Evolutionary conservation across 108 stramenopile species (phyloP).

Genomic region (Phaeodactylum tricornutum): DNA sequence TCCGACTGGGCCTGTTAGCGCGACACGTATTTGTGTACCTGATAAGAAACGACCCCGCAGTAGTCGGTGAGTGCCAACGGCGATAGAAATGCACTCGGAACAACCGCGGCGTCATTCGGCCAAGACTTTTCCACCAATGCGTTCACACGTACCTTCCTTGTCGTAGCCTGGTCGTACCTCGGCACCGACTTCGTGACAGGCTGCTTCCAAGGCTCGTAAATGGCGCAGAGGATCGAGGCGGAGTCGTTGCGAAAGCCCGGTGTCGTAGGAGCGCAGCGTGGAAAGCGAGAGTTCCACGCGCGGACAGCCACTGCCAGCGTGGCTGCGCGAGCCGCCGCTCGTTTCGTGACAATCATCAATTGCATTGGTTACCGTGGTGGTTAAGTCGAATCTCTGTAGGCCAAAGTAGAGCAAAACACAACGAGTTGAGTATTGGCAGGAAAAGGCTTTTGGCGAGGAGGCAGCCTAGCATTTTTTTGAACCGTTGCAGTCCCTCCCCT

Average conservation of each 20-base stretch:
- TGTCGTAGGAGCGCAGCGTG: slow-evolving; percentile 15
- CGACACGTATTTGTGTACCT: slow-evolving; percentile 52
- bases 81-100: too few species aligned
- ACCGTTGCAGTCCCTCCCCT: too few species aligned
- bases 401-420: too few species aligned
- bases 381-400: too few species aligned
- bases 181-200: slow-evolving; percentile 59
- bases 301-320: background rate
- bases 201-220: slow-evolving; percentile 66
- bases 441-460: too few species aligned
- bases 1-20: slow-evolving; percentile 58
- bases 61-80: too few species aligned
- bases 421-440: too few species aligned
- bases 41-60: background rate
- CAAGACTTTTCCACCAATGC: background rate
- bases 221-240: slow-evolving; percentile 65
- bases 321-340: too few species aligned
- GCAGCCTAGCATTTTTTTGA: too few species aligned
- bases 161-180: slow-evolving; percentile 72
- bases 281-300: background rate
- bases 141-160: slow-evolving; percentile 32
- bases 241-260: slow-evolving; percentile 36
- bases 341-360: background rate
- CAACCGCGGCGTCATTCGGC: background rate
- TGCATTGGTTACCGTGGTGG: background rate